Conservation (phyloP, 768 basidiomycete genomes). For the Hortiboletus flavorubellus region DNA sequence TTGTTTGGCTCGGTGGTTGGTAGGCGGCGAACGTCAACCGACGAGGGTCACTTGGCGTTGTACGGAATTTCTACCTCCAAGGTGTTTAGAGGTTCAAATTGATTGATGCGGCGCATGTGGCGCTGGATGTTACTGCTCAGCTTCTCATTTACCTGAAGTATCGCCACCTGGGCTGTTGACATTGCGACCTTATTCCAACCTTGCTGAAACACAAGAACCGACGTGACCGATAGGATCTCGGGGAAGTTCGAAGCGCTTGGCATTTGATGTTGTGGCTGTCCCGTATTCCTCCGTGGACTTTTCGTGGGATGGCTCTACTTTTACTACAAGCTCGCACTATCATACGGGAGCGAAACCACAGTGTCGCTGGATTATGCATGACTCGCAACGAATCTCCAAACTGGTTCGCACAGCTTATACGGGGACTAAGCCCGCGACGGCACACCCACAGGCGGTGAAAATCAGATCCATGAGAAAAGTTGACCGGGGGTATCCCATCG, state of each 20-base stretch:
- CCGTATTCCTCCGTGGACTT: not conserved
- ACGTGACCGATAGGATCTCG: not conserved
- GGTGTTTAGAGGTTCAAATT: not conserved
- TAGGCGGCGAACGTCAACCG: not conserved
- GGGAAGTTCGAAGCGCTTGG: not conserved
- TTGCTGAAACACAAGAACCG: conserved; percentile 13
- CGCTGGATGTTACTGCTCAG: conserved; percentile 19
- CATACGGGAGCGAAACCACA: not conserved
- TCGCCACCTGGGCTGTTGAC: conserved; percentile 26
- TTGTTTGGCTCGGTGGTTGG: conserved; percentile 1
- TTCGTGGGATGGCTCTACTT: not conserved
- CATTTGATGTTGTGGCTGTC: not conserved
- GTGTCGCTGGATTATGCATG: not conserved
- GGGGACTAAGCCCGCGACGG: conserved; percentile 21
- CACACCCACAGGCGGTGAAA: conserved; percentile 21
- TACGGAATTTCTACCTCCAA: not conserved
- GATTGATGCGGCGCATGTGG: conserved; percentile 27
- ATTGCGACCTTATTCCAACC: conserved; percentile 26
- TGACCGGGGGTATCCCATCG: conserved; percentile 10
- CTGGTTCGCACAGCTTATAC: conserved; percentile 19
- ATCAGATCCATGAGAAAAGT: conserved; percentile 19
- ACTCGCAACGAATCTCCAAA: not conserved
- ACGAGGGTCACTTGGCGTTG: not conserved
- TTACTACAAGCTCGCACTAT: not conserved
- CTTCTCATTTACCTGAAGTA: conserved; percentile 16